Evolutionary conservation across 768 basidiomycete species (phyloP), one percentile per base, ranked within the genome.

Genomic region (Cyclocybe cylindracea): DNA sequence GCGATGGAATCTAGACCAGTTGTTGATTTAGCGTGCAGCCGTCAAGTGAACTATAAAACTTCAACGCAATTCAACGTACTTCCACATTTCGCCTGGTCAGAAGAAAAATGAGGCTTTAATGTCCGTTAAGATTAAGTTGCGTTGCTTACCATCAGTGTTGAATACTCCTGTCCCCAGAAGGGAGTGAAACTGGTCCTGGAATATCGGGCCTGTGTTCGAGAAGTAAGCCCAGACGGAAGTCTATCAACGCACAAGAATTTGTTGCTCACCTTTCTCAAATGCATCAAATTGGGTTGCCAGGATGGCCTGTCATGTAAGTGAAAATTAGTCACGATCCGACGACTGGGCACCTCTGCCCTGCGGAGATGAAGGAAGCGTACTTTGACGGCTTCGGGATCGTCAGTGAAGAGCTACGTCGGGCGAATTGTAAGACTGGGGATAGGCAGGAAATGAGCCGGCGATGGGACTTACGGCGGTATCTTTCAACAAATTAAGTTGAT

Each of bases 1-100:
- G 8, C 86, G 81, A 62, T 88, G 86, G 58, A 86, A 79, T 60
- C 85, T 64, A 43, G 13, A 31, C 31, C 9, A 37, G n/a, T 11
- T n/a, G 38, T 3, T 44, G 14, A 29, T 8, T 42, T n/a, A 33
- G 10, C 36, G 18, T 39, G 32, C 19, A 13, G 16, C 13, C 31
- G 24, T 8, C 24, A 5, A 24, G 24, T 24, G 37, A 44, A 6
- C 39, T 4, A 7, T 46, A 14, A 13, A 32, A 39, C 16, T 7
- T 10, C 3, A 5, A 44, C 77, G 53, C 58, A 16, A 16, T 16
- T 16, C 14, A 16, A 29, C 74, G 47, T 55, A 86, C 83, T 84
- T 89, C 87, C 87, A 89, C 66, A 80, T 74, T 1, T 86, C 82
- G n/a, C 84, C 84, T 84, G 41, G 57, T 37, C 4, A 49, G 10